Base-by-base conservation (phyloP, 1,139 yeast genomes). In the Yamadazyma sp. region DNA sequence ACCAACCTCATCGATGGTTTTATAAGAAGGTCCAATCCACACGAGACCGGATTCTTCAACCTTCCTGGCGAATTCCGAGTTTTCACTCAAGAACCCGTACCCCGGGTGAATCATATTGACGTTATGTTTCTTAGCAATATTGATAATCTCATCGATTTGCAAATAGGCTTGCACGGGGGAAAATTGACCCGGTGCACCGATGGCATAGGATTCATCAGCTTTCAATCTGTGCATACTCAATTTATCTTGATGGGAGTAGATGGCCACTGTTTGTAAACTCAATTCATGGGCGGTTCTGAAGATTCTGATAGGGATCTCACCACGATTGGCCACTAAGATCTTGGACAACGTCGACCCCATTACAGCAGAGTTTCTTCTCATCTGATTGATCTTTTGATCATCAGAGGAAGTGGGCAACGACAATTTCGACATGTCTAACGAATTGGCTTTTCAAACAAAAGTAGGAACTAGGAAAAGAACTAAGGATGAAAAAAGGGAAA, bases 61-160 rank as follows among this genome's bases (percentile, higher is more conserved):
- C 67, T 89, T 91, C 48, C 80, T 73, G 43, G 99, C 98, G 63
- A 92, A 88, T 61, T 87, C 96, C 14, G 96, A 79, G 71, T 92
- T 92, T 68, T 92, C 98, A 14, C 95, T 84, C 42, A 92, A 73
- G 68, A 92, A 92, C 9, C 99, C 99, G 62, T 92, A 92, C 53
- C 99, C 99, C 8, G 99, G 99, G 62, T 92, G 98, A 63, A 92
- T 91, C 95, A 92, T 91, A 65, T 88, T 84, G 41, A 91, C 99
- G 27, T 77, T 73, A 64, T 91, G 96, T 48, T 79, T 77, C 63
- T 83, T 82, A 42, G 98, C 98, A 56, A 92, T 92, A 50, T 75
- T 75, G 66, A 92, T 85, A 54, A 92, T 92, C 69, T 92, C 98
- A 64, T 92, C 98, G 55, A 89, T 88, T 61, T 91, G 97, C 56